Evolutionary conservation across 1,284 basidiomycete genomes (phyloP), one percentile per base, ranked within the genome.

Genomic region (Takashimella tepidaria): DNA sequence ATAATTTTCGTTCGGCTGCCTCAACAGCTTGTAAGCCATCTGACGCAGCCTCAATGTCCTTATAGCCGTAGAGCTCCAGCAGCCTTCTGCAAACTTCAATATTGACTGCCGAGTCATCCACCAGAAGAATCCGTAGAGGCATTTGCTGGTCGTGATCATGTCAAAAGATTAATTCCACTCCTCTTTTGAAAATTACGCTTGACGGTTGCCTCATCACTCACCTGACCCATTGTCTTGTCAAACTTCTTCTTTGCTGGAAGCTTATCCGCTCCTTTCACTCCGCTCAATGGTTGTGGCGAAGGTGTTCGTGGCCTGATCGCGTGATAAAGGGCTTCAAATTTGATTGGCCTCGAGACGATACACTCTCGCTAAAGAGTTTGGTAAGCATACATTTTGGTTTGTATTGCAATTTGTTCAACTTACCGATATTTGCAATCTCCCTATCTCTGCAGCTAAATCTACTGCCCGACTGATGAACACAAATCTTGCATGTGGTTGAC

Each of bases 91-190:
- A 70, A 13, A 74, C 73, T 6, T 61, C 56, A 19, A 68, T 51
- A 50, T 76, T 76, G 60, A 73, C 66, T 0, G 55, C 48, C 46
- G 70, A 74, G 56, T 76, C 73, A 48, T 76, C 74, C 1, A 76
- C 74, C 2, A 73, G 56, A 13, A 76, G 60, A 25, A 76, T 69
- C 4, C 58, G 41, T 10, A 74, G 60, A 3, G 73, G 74, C 48
- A 54, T 54, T 13, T 56, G 40, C 44, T 47, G 31, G 16, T 37
- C n/a, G 4, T 5, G 31, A n/a, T 20, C 8, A n/a, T 11, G 21
- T 19, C 8, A 37, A 37, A 37, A 37, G 31, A 16, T 37, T 16
- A 37, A 37, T 8, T 8, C 10, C 31, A 37, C 31, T n/a, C 24
- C 11, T 41, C 20, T 49, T 8, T 11, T 41, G 27, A n/a, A n/a